These are phyloP conservation scores for Pseudogymnoascus destructans DNA, from an alignment of 2,329 filamentous ascomycete genomes.

Conservation along the genomic window DNA sequence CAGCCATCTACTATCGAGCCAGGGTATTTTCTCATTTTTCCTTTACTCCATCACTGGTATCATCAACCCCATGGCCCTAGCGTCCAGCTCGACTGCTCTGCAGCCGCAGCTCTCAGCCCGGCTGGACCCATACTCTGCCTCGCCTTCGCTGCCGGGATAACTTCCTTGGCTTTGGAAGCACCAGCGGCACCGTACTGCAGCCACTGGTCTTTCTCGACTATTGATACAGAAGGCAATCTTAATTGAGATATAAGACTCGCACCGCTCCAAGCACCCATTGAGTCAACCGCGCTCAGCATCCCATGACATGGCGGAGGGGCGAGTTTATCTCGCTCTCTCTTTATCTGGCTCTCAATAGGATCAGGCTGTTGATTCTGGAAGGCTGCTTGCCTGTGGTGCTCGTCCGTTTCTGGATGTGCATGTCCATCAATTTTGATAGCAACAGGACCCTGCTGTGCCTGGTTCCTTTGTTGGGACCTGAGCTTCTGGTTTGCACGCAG, in stretches of 20 bases:
- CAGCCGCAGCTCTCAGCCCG: constrained; percentile 32
- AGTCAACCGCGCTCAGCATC: constrained; percentile 50
- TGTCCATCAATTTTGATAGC: not conserved
- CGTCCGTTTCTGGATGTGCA: constrained; percentile 18
- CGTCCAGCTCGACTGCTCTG: constrained; percentile 41
- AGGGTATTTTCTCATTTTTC: not conserved
- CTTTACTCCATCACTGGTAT: not conserved
- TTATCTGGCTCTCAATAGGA: constrained; percentile 44
- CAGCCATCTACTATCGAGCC: not conserved
- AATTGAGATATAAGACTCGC: constrained; percentile 58
- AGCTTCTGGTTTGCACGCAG: constrained; percentile 26
- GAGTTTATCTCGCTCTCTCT: constrained; percentile 31
- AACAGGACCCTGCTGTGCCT: not conserved
- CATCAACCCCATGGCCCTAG: constrained; percentile 43
- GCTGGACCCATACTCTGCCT: constrained; percentile 52
- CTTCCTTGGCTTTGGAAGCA: constrained; percentile 45
- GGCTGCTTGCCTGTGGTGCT: constrained; percentile 12
- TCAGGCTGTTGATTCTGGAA: constrained; percentile 37
- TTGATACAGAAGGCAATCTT: constrained; percentile 54
- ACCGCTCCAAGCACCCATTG: constrained; percentile 61
- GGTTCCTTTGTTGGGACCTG: constrained; percentile 1
- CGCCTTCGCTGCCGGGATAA: constrained; percentile 42
- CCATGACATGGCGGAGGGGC: constrained; percentile 38
- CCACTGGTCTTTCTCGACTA: constrained; percentile 61
- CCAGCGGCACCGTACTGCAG: constrained; percentile 51